Conservation (phyloP, 1,284 basidiomycete species). For the Xanthoconium separans region DNA sequence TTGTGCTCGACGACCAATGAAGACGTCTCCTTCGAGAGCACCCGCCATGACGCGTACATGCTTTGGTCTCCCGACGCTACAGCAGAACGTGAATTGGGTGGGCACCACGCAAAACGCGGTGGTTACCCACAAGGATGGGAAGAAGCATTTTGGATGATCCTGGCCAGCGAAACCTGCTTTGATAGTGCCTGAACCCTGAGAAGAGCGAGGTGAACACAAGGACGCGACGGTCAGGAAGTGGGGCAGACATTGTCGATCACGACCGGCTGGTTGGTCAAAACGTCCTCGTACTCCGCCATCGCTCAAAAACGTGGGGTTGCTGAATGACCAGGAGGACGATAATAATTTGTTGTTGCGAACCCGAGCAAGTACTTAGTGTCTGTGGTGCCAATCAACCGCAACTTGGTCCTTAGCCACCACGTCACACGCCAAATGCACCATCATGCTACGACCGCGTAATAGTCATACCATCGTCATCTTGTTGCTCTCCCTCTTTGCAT, state of each 20-base stretch:
- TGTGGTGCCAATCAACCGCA: slow-evolving; percentile 15
- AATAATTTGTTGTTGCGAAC: slow-evolving; percentile 5
- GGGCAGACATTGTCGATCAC: slow-evolving; percentile 91
- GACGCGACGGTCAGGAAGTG: slow-evolving; percentile 19
- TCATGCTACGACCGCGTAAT: slow-evolving; percentile 22
- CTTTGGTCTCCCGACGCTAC: slow-evolving; percentile 91
- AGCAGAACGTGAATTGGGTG: slow-evolving; percentile 5
- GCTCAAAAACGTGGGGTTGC: slow-evolving; percentile 12
- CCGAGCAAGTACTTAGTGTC: slow-evolving; percentile 4
- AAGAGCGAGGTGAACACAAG: slow-evolving; percentile 21
- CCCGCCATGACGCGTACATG: slow-evolving; percentile 97
- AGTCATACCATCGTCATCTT: slow-evolving; percentile 13
- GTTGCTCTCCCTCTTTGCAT: slow-evolving; percentile 17
- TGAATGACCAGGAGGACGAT: neutral
- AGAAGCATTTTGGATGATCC: slow-evolving; percentile 98
- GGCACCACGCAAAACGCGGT: slow-evolving; percentile 19
- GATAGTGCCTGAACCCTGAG: slow-evolving; percentile 92
- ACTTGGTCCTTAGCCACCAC: slow-evolving; percentile 20
- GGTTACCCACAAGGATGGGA: slow-evolving; percentile 89
- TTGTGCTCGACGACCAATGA: slow-evolving; percentile 92
- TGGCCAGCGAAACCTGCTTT: slow-evolving; percentile 98
- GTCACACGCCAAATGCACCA: slow-evolving; percentile 4
- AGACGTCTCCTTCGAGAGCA: slow-evolving; percentile 88
- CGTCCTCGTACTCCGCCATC: slow-evolving; percentile 86
- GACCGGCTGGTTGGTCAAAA: slow-evolving; percentile 89